These are phyloP conservation scores for Heliamphora pulchella DNA, from an alignment of 179 eudicot genomes.

Conservation along the genomic window DNA sequence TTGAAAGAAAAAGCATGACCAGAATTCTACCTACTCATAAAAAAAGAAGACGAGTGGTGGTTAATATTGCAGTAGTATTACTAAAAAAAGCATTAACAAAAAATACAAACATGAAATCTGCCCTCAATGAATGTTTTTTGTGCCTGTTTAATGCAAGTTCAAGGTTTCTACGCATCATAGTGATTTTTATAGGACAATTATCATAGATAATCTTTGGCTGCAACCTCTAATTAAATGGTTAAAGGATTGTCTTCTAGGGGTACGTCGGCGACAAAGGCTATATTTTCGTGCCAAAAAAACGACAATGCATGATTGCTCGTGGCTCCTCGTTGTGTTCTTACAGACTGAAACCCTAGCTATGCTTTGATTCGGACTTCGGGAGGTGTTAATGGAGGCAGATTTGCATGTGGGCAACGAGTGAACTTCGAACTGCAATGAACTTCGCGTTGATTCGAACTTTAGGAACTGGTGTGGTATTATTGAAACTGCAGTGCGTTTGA, in stretches of 20 bases:
- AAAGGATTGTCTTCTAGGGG: slow-evolving; percentile 40
- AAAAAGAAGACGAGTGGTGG: neutral
- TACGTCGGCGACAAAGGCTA: slow-evolving; percentile 73
- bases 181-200: neutral
- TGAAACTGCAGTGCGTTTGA: no score
- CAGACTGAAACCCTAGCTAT: slow-evolving; percentile 70
- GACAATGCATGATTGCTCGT: slow-evolving; percentile 59
- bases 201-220: neutral
- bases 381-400: slow-evolving; percentile 74
- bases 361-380: slow-evolving; percentile 80
- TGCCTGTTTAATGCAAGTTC: neutral
- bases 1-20: no score
- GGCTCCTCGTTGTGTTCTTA: slow-evolving; percentile 59
- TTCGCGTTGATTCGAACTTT: slow-evolving; percentile 45
- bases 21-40: no score
- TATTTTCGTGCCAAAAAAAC: slow-evolving; percentile 69
- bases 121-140: neutral
- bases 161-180: neutral
- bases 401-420: slow-evolving; percentile 48
- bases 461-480: slow-evolving; percentile 44
- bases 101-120: neutral
- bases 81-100: neutral
- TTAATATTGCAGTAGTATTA: neutral
- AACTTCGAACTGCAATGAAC: slow-evolving; percentile 73
- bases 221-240: neutral